Evolutionary conservation across 2,329 filamentous ascomycete species (phyloP), one percentile per base, ranked within the genome.

Genomic region (Paecilomyces sp.): DNA sequence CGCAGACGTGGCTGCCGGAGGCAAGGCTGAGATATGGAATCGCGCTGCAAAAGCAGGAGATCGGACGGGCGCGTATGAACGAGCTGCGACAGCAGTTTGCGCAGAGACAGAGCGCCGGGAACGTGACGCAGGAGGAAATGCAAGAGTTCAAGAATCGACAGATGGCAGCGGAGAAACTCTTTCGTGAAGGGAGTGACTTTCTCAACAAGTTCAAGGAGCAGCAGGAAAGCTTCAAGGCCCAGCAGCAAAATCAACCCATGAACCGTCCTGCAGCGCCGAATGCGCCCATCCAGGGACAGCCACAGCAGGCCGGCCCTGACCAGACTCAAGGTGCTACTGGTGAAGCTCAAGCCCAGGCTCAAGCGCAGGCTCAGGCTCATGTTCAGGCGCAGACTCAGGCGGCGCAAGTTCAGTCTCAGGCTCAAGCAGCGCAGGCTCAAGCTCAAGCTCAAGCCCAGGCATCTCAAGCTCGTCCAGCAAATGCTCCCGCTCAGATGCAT

Each of bases 151-250:
- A 77, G 58, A 76, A 68, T 56, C 70, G 74, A n/a, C 76, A 77
- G 67, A 5, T 72, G 13, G 66, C 70, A 36, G 74, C 75, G 5
- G 74, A 78, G 58, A 77, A 75, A 59, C 66, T 76, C 8, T 73
- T 68, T 58, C 72, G 73, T 31, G 78, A 80, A 62, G 76, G 76
- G n/a, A 75, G 71, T 53, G 76, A 77, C 12, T 80, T 80, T 60
- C 65, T 80, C 61, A 73, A 69, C 47, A 80, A 79, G 59, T 80
- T 80, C 69, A 77, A 76, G 57, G 75, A 79, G 51, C 78, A 80
- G 61, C 78, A 80, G 62, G 76, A 79, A 57, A 70, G 65, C 51
- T 79, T 80, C 64, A 77, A 72, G 58, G 64, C 67, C 6, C 72
- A 75, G 60, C 72, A 74, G 58, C 72, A 73, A 41, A 67, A 65